A percentile compares a stretch with the other conserved stretches of the same genome.
Conservation (phyloP, 257 asterid genomes). For the Echium plantagineum region DNA sequence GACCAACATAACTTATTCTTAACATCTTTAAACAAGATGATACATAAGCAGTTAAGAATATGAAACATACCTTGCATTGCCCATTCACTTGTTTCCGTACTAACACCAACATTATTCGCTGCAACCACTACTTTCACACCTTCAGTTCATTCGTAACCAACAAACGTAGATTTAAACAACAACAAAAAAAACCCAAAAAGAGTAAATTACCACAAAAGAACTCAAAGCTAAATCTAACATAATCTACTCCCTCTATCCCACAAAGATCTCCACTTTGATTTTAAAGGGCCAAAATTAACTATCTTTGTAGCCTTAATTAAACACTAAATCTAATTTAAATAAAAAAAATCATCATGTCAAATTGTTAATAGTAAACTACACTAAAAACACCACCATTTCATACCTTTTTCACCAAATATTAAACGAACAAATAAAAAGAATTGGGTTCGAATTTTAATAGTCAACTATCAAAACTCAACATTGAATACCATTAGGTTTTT, state of each 20-base stretch:
- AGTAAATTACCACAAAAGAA: background rate
- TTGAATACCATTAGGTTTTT: too few species aligned
- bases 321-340: background rate
- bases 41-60: background rate
- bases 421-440: too few species aligned
- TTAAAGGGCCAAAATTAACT: too few species aligned
- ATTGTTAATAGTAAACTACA: too few species aligned
- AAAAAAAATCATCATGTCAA: too few species aligned
- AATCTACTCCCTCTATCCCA: background rate
- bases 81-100: conserved; percentile 72
- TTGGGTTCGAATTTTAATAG: background rate
- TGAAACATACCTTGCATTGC: conserved; percentile 63
- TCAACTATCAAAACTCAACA: background rate
- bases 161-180: background rate
- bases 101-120: conserved; percentile 54
- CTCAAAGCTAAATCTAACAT: background rate
- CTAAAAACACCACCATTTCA: too few species aligned
- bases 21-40: background rate
- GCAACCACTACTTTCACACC: conserved; percentile 43
- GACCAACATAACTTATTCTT: background rate
- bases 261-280: too few species aligned
- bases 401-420: too few species aligned
- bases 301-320: background rate
- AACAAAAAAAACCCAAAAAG: background rate
- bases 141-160: conserved; percentile 11